Evolutionary conservation across 176 grass and related monocot genomes (phyloP), one percentile per base, ranked within the genome.

Genomic region (Pharus latifolius): DNA sequence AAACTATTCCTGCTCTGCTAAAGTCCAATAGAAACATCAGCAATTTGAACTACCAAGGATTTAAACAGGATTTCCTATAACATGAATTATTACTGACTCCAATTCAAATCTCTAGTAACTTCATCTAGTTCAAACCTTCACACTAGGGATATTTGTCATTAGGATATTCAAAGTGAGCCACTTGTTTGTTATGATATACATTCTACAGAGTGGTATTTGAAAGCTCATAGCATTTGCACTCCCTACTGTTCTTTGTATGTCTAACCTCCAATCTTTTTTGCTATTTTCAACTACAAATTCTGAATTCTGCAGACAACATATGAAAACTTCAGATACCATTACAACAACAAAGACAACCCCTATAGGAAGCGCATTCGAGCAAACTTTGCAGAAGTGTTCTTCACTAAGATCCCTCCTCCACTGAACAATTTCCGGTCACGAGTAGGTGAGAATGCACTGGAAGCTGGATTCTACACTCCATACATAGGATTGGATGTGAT

Each of bases 291-390:
- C 50, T 58, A 24, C 12, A 53, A 42, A 47, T 56, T n/a, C n/a
- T n/a, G n/a, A n/a, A n/a, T n/a, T 30, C 46, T 85, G 57, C 81
- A 88, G 84, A 88, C 89, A 60, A 92, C 89, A 70, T 84, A 92
- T 9, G 81, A 92, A 44, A 88, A 79, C 19, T 92, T 92, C 35
- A 76, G 81, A 75, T 88, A 84, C 48, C 78, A 72, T 24, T 92
- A 85, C 9, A 46, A 82, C 30, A 88, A 79, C 68, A 78, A 78
- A 31, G 77, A 92, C 6, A 92, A 92, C 53, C 89, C 89, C 3
- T 85, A 88, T 64, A 34, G 42, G 27, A 92, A 76, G 73, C 72
- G 69, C 42, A 66, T 74, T 35, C 60, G 72, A 51, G 7, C 59
- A 66, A 92, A 88, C 63, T 85, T 85, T 49, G 56, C 22, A 1